Evolutionary conservation across 2,329 filamentous ascomycete species (phyloP), one percentile per base, ranked within the genome.

Genomic region (Keithomyces neogunnii): DNA sequence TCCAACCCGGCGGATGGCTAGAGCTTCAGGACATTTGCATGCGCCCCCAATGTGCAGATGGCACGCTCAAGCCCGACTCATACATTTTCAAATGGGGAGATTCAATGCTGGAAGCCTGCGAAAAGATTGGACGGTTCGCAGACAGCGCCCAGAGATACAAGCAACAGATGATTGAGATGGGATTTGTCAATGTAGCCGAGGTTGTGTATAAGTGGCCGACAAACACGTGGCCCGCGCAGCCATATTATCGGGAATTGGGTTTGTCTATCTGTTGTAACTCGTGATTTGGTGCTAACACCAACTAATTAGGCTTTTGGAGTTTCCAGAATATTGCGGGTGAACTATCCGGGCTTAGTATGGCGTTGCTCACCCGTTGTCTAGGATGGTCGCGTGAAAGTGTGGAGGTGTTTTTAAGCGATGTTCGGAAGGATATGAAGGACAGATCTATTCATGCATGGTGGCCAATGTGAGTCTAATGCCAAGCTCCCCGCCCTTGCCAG

Each of bases 151-250:
- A 57, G 0, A 44, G 51, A 1, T 69, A 67, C 19, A 63, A 62
- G 48, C 55, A 63, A 42, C 69, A 72, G 50, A 68, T 82, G 57
- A 62, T 66, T 3, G 73, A 75, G 10, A 76, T 73, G 0, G 80
- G 80, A 1, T 82, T 82, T 55, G 64, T 69, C 44, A 71, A 80
- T 50, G 72, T 83, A 0, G 63, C 63, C 0, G 73, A 79, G 58
- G 63, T 69, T 2, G 58, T 74, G 5, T 75, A 69, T 57, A 75
- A 73, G 60, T 73, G 77, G 65, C 77, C 78, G 0, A 69, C 68
- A 35, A 77, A 74, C 56, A 60, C 67, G 9, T 82, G 78, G 77
- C 73, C 77, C 0, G 73, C 71, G 44, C 73, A 78, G 40, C 66
- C 68, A 5, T 70, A 72, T 30, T 68, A 75, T 47, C 82, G 80